phyloP scores from a whole-genome alignment of 2,329 filamentous ascomycete genomes.

The Paracoccidioides lutzii region DNA sequence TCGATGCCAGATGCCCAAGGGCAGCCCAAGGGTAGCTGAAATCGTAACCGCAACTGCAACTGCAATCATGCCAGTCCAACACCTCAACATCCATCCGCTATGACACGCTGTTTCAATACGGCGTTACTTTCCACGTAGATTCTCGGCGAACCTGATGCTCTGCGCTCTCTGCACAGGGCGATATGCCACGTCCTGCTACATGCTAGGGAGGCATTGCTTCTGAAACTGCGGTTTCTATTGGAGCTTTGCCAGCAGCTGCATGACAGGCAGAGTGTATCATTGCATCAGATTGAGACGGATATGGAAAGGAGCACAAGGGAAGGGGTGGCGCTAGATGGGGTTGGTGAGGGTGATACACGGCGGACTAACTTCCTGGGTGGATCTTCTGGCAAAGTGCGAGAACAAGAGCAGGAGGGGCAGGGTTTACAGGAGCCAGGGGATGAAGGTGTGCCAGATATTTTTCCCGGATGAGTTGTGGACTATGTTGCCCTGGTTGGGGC shows the following conservation, averaged over 20 bases:
- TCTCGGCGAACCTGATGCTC: neutral
- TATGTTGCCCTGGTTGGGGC: neutral
- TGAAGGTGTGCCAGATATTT: neutral
- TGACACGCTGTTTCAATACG: neutral
- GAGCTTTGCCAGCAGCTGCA: neutral
- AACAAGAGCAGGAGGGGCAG: neutral
- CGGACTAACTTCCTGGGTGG: neutral
- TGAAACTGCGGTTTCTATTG: neutral
- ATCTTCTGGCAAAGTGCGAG: neutral
- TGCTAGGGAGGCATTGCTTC: neutral
- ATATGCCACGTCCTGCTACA: neutral
- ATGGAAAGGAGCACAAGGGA: neutral
- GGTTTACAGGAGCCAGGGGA: neutral
- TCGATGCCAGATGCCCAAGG: neutral
- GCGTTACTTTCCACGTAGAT: neutral
- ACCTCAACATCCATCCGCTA: neutral
- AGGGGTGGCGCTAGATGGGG: neutral
- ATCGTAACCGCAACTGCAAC: neutral
- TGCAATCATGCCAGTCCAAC: neutral
- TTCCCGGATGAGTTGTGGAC: neutral
- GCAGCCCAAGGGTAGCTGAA: neutral
- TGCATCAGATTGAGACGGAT: neutral
- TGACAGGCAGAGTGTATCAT: neutral
- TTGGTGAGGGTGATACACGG: neutral
- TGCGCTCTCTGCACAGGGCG: neutral